Conservation (phyloP, 2,329 filamentous ascomycete genomes). For the Furcasterigmium sp. region DNA sequence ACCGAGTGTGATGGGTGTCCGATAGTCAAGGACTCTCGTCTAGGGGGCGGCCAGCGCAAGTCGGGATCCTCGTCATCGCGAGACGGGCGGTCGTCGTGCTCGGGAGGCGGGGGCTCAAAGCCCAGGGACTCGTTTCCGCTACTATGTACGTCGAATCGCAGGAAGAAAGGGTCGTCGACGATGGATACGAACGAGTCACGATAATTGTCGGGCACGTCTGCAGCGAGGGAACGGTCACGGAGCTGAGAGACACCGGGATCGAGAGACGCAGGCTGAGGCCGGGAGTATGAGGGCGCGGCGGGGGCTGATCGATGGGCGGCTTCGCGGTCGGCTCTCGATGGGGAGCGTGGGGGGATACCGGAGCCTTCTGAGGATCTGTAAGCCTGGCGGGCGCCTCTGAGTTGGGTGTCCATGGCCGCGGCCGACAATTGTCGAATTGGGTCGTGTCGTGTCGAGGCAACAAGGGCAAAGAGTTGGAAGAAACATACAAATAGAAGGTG, state of each 20-base stretch:
- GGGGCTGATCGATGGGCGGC: slow-evolving; percentile 13
- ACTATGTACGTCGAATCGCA: slow-evolving; percentile 35
- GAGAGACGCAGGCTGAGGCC: slow-evolving; percentile 5
- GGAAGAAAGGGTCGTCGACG: slow-evolving; percentile 51
- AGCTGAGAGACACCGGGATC: slow-evolving; percentile 12
- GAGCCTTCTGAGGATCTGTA: slow-evolving; percentile 15
- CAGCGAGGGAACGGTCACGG: slow-evolving; percentile 8
- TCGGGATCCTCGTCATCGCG: slow-evolving; percentile 31
- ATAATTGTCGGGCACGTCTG: slow-evolving; percentile 20
- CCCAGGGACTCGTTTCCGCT: slow-evolving; percentile 22
- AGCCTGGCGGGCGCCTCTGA: slow-evolving; percentile 12
- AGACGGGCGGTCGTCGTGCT: slow-evolving; percentile 17
- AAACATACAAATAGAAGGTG: too few species aligned
- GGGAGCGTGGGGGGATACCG: slow-evolving; percentile 8
- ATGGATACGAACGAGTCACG: slow-evolving; percentile 48
- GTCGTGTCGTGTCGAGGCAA: too few species aligned
- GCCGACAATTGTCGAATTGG: too few species aligned
- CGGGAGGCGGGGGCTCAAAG: slow-evolving; percentile 14
- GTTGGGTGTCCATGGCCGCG: slow-evolving; percentile 12
- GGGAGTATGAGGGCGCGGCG: slow-evolving; percentile 10
- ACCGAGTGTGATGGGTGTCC: slow-evolving; percentile 30
- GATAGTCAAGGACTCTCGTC: slow-evolving; percentile 43
- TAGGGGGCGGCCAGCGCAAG: slow-evolving; percentile 37
- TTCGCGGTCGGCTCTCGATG: slow-evolving; percentile 10
- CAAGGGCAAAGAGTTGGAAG: too few species aligned